Evolutionary conservation across 257 asterid genomes (phyloP).

Genomic region (Ilex aquifolium): DNA sequence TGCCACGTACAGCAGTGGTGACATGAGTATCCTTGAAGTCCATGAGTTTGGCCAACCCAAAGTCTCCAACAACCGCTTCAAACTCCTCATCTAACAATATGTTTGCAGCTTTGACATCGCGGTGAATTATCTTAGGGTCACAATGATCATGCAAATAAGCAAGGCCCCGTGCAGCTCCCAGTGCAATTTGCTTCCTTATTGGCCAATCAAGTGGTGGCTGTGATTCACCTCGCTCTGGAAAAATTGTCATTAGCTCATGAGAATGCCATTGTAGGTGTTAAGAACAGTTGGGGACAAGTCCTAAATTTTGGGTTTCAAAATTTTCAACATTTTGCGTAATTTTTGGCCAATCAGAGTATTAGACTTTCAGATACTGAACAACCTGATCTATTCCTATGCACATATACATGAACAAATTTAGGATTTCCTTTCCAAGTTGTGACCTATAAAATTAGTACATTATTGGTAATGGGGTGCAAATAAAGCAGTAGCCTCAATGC

Average conservation of each 20-base stretch:
- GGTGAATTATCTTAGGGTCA: conserved; percentile 83
- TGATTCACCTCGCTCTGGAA: conserved; percentile 62
- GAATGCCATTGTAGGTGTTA: background rate
- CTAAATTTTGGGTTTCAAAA: no score
- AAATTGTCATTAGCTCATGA: conserved; percentile 7
- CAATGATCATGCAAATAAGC: conserved; percentile 94
- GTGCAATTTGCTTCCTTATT: conserved; percentile 59
- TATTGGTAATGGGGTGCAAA: no score
- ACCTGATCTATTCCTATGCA: no score
- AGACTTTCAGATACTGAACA: no score
- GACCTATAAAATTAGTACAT: no score
- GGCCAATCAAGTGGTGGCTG: conserved; percentile 80
- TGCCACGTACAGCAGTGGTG: conserved; percentile 75
- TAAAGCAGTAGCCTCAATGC: no score
- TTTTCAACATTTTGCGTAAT: no score
- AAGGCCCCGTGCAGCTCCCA: conserved; percentile 90
- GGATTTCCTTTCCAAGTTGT: no score
- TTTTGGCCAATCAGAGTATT: no score
- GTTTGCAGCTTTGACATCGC: conserved; percentile 88
- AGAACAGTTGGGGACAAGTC: no score
- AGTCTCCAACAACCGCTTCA: conserved; percentile 96
- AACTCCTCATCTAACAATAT: conserved; percentile 82
- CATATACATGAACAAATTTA: no score
- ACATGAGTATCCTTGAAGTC: conserved; percentile 95
- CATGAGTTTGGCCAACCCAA: conserved; percentile 93